Base-by-base conservation (phyloP, 306 rosid genomes). In the Fagus sylvatica region DNA sequence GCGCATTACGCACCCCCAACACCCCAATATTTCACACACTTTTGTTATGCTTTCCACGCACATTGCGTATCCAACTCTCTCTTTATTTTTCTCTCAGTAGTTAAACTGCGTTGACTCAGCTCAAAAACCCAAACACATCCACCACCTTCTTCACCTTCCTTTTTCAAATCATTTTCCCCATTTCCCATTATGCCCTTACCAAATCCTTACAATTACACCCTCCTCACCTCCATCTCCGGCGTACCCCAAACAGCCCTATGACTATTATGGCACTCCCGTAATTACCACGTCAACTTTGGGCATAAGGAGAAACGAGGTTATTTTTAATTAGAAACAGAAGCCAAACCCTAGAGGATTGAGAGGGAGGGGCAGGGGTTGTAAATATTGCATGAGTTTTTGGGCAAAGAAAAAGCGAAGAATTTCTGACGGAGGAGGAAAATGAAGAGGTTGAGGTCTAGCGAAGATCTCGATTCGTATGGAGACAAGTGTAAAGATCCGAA, bases 371-470 rank as follows among this genome's bases (percentile, higher is more conserved):
- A 28, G 71, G 43, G 71, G 32, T 28, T 11, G 49, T 39, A n/a
- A 39, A n/a, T 66, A 15, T 4, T 66, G 30, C 40, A 66, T 66
- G 71, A 66, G 22, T 66, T 39, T 66, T 37, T 48, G 49, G 37
- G 15, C 9, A 16, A 36, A 36, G n/a, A 36, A 7, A 16, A 64
- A 64, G 71, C 40, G 40, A 4, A 64, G 48, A n/a, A 39, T 41
- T 30, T 49, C 54, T 3, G 30, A 12, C 2, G 0, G 22, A 1
- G 4, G 19, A 33, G 30, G 62, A 53, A 73, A 53, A 94, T 94
- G 98, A 94, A 92, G 96, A 90, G 97, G 82, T 80, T 90, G 91
- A 84, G 93, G 82, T 92, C 98, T 40, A 92, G 91, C 76, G 98
- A 94, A 41, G 97, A 90, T 85, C 94, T 92, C 65, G 95, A 92